A percentile compares a stretch with the other conserved stretches of the same genome.
Conservation (phyloP, 2,329 filamentous ascomycete species). For the Colletotrichum kahawae region DNA sequence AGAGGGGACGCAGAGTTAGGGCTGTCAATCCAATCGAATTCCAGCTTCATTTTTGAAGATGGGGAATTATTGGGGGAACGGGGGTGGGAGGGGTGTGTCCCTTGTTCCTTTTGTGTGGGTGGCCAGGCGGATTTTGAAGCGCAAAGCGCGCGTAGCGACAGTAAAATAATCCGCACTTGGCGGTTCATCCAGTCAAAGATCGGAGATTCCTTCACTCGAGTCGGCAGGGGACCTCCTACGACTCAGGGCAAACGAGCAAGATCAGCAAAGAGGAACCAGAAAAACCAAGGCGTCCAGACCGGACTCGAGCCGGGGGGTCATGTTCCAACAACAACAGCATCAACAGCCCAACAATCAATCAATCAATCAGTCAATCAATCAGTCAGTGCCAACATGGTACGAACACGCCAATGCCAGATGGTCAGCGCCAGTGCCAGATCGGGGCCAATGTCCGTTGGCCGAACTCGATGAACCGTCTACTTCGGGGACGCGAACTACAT, state of each 20-base stretch:
- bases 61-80: background rate
- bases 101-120: background rate
- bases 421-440: background rate
- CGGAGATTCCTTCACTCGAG: background rate
- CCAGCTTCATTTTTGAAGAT: background rate
- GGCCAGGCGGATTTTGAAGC: background rate
- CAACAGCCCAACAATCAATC: background rate
- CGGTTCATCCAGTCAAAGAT: background rate
- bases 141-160: slow-evolving; percentile 16
- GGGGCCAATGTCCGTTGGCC: background rate
- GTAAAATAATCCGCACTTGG: background rate
- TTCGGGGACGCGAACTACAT: background rate
- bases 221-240: background rate
- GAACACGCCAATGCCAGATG: background rate
- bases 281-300: background rate
- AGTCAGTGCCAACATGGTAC: background rate
- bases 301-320: background rate
- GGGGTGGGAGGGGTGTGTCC: background rate
- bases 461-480: background rate
- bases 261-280: background rate
- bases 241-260: background rate
- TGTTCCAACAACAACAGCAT: background rate
- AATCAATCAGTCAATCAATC: background rate
- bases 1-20: background rate
- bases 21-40: background rate